These are phyloP conservation scores for Termitomyces eurrhizus DNA, from an alignment of 768 basidiomycete species.

Conservation along the genomic window DNA sequence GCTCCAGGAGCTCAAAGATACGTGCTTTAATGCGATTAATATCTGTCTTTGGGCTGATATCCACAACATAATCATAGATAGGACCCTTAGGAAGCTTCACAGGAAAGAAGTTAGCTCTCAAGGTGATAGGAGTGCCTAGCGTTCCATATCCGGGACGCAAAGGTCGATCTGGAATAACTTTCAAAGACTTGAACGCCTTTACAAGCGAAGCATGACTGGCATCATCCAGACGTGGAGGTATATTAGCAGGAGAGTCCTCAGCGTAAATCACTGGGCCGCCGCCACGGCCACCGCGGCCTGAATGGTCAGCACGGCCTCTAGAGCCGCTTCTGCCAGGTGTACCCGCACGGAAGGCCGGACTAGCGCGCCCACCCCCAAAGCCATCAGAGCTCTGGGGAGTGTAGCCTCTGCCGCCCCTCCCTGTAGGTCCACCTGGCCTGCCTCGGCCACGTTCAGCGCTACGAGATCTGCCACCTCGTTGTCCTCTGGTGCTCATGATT, in stretches of 20 bases:
- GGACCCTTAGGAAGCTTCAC: conserved; percentile 42
- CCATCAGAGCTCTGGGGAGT: conserved; percentile 14
- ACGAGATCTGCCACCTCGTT: conserved; percentile 19
- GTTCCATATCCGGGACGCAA: conserved; percentile 58
- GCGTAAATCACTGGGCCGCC: conserved; percentile 36
- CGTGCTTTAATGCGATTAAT: conserved; percentile 42
- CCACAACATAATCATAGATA: conserved; percentile 54
- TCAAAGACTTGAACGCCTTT: conserved; percentile 30
- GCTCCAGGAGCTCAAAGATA: conserved; percentile 54
- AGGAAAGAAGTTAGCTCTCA: conserved; percentile 65
- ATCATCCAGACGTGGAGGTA: conserved; percentile 32
- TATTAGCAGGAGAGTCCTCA: conserved; percentile 28
- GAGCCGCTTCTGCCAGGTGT: conserved; percentile 20
- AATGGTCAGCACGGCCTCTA: conserved; percentile 19
- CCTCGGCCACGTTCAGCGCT: conserved; percentile 11
- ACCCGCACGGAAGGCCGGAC: conserved; percentile 21
- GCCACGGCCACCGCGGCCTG: conserved; percentile 22
- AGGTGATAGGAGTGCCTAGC: conserved; percentile 38
- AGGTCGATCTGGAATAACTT: conserved; percentile 34
- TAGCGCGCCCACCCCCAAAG: conserved; percentile 18
- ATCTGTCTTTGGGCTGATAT: conserved; percentile 44
- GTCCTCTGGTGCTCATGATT: conserved; percentile 18
- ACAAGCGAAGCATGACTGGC: conserved; percentile 34
- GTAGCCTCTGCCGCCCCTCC: conserved; percentile 15
- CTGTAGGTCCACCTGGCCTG: conserved; percentile 12